phyloP scores from a whole-genome alignment of 2,329 filamentous ascomycete genomes.

The Sporothrix humicola region DNA sequence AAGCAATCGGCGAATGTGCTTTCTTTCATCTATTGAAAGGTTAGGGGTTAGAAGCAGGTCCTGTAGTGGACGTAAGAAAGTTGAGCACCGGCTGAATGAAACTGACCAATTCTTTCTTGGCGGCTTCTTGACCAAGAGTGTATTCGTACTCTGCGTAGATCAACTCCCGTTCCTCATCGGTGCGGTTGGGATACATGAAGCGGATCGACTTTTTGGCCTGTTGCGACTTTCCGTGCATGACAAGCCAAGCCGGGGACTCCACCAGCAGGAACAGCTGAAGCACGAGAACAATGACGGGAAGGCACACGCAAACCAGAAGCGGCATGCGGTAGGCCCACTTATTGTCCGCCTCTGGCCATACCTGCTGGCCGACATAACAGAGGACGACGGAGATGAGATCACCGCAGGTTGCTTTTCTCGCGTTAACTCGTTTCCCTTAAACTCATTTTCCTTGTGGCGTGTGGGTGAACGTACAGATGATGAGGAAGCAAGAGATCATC shows the following conservation, averaged over 20 bases:
- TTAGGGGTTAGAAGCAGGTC: background rate
- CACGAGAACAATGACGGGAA: slow-evolving; percentile 7
- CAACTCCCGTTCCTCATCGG: slow-evolving; percentile 11
- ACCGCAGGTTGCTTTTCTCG: background rate
- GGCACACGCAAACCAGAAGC: slow-evolving; percentile 11
- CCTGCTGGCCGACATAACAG: slow-evolving; percentile 16
- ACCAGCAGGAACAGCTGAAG: slow-evolving; percentile 12
- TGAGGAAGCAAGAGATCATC: slow-evolving; percentile 12
- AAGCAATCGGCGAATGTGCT: slow-evolving; percentile 14
- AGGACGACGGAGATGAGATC: slow-evolving; percentile 19
- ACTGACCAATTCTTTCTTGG: slow-evolving; percentile 1
- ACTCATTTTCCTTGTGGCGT: too few relatives aligned
- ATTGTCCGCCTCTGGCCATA: slow-evolving; percentile 11
- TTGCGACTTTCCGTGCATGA: slow-evolving; percentile 3
- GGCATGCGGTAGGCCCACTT: slow-evolving; percentile 23
- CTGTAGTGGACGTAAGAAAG: background rate
- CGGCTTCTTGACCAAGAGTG: slow-evolving; percentile 12
- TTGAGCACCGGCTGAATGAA: background rate
- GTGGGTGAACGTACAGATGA: background rate
- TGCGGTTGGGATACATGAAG: slow-evolving; percentile 24
- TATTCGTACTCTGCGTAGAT: slow-evolving; percentile 22
- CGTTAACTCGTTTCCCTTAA: too few relatives aligned
- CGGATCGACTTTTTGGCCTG: slow-evolving; percentile 15
- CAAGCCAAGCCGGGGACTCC: slow-evolving; percentile 10
- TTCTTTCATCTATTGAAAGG: background rate